Percentiles rank a stretch among this genome's conserved stretches.
Evolutionary conservation across 106 monocot genomes (phyloP).

Genomic region (Dendrobium catenatum): DNA sequence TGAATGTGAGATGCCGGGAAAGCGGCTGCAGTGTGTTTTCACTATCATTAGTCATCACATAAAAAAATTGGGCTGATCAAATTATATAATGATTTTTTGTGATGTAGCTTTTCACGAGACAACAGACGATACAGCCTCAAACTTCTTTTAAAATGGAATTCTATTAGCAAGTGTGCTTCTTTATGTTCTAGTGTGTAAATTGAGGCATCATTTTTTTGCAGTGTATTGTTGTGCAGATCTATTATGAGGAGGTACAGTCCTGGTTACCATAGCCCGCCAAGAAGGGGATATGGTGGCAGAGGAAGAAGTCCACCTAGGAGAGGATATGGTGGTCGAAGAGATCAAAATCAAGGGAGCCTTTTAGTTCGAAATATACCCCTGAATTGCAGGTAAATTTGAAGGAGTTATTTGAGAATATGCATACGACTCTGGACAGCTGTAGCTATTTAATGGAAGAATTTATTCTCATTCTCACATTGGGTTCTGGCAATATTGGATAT

Average conservation of each 20-base stretch:
- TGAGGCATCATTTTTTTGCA: not conserved
- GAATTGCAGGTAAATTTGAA: slow-evolving; percentile 48
- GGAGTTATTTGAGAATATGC: not conserved
- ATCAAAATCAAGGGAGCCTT: slow-evolving; percentile 47
- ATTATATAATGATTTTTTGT: not conserved
- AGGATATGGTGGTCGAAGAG: slow-evolving; percentile 47
- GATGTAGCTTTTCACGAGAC: not conserved
- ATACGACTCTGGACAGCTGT: not conserved
- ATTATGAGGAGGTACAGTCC: slow-evolving; percentile 6
- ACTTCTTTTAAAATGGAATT: not conserved
- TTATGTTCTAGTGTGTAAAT: not conserved
- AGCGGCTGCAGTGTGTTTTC: not conserved
- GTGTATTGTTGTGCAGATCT: not conserved
- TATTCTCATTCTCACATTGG: not conserved
- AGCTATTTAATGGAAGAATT: not conserved
- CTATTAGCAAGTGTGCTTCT: not conserved
- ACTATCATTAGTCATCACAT: not conserved
- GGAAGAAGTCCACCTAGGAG: slow-evolving; percentile 74
- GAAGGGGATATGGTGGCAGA: slow-evolving; percentile 70
- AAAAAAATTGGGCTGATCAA: not conserved
- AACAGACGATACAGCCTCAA: not conserved
- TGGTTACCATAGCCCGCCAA: slow-evolving; percentile 50
- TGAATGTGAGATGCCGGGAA: not conserved
- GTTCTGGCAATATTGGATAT: not conserved
- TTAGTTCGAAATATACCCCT: slow-evolving; percentile 86